These are phyloP conservation scores for Salix suchowensis DNA, from an alignment of 345 rosid species.

Conservation along the genomic window DNA sequence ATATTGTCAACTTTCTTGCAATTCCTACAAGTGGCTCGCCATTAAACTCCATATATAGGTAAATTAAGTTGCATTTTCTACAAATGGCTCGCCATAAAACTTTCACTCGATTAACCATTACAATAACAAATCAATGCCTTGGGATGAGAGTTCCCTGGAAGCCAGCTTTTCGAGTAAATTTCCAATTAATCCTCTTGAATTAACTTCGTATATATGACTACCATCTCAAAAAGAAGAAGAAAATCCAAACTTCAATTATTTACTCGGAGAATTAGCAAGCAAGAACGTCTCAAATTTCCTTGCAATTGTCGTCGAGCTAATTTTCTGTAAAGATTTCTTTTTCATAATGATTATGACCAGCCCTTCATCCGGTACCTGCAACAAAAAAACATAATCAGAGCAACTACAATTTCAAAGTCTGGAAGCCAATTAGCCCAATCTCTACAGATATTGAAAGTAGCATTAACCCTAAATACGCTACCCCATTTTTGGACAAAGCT, in stretches of 20 bases:
- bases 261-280: no score
- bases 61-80: neutral
- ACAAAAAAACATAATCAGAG: no score
- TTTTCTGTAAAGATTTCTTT: no score
- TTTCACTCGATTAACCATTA: slow-evolving; percentile 6
- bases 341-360: neutral
- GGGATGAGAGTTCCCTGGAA: slow-evolving; percentile 11
- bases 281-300: no score
- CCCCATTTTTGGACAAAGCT: no score
- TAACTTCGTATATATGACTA: slow-evolving; percentile 14
- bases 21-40: slow-evolving; percentile 37
- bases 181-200: slow-evolving; percentile 17
- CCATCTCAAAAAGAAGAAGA: neutral
- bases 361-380: no score
- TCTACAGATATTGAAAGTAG: no score
- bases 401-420: no score
- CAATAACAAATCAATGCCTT: slow-evolving; percentile 27
- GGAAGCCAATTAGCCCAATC: no score
- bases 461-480: no score
- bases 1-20: slow-evolving; percentile 67
- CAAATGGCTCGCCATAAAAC: neutral
- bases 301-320: no score
- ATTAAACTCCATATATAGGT: neutral
- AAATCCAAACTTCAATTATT: no score
- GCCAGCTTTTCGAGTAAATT: slow-evolving; percentile 26